phyloP scores from a whole-genome alignment of 1,139 yeast species.

The Candida pseudocylindracea region DNA sequence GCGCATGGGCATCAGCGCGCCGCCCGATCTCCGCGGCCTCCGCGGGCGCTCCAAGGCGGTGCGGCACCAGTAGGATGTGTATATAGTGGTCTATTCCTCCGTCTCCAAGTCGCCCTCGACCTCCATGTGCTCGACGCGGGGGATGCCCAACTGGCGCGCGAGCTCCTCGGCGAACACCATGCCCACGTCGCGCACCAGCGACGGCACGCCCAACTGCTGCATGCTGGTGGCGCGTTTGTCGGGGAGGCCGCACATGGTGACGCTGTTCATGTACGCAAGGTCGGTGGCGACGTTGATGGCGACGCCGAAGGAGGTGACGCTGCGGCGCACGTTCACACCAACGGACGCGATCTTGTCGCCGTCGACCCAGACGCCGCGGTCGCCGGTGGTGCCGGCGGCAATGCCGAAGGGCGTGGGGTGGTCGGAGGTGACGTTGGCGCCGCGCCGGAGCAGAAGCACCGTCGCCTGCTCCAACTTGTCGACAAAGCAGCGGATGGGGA shows the following conservation, averaged over 20 bases:
- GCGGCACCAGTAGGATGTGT: too few species aligned
- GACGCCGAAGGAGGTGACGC: conserved; percentile 77
- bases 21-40: conserved; percentile 59
- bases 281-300: conserved; percentile 66
- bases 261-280: conserved; percentile 40
- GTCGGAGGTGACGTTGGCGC: conserved; percentile 1
- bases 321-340: conserved; percentile 71
- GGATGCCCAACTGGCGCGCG: neutral
- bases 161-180: neutral
- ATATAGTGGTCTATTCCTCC: too few species aligned
- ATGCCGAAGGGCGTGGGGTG: conserved; percentile 12
- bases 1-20: conserved; percentile 48
- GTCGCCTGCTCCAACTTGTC: conserved; percentile 43
- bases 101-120: neutral
- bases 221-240: conserved; percentile 23
- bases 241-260: conserved; percentile 76
- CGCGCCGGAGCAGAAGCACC: conserved; percentile 17
- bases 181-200: neutral
- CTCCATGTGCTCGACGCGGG: neutral
- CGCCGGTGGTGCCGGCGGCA: conserved; percentile 24
- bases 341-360: conserved; percentile 61
- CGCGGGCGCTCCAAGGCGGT: conserved; percentile 8
- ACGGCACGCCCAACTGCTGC: conserved; percentile 1
- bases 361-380: conserved; percentile 76
- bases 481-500: conserved; percentile 61